Evolutionary conservation across 129 eudicot genomes (phyloP).

Genomic region (Flaveria sonorensis): DNA sequence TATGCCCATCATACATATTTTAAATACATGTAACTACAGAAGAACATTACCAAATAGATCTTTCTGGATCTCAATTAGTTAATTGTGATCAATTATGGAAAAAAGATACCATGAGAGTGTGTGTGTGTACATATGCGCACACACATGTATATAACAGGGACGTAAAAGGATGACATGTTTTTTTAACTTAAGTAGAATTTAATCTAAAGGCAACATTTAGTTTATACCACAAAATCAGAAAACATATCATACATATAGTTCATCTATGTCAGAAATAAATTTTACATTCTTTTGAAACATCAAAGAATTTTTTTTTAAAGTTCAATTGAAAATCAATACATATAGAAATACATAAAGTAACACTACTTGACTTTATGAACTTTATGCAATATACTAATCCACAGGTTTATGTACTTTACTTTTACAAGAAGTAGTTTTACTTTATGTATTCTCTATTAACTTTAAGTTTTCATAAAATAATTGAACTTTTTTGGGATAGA

Average conservation of each 20-base stretch:
- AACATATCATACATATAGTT: constrained; percentile 4
- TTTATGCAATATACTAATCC: not conserved
- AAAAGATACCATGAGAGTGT: not conserved
- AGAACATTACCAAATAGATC: not conserved
- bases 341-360: constrained; percentile 9
- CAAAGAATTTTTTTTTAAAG: not conserved
- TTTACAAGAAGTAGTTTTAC: constrained; percentile 19
- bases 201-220: not conserved
- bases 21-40: not conserved
- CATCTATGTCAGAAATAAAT: not conserved
- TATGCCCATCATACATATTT: not conserved
- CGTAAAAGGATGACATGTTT: not conserved
- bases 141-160: not conserved
- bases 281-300: not conserved
- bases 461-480: not conserved
- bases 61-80: too few species aligned
- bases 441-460: constrained; percentile 16
- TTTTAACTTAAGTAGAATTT: not conserved
- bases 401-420: constrained; percentile 11
- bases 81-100: too few species aligned
- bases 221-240: not conserved
- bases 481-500: constrained; percentile 1
- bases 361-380: constrained; percentile 13
- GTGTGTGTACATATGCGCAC: too few species aligned
- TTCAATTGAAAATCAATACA: not conserved